Percentiles rank a stretch among this genome's conserved stretches.
These are phyloP conservation scores for Suhomyces panamericanus DNA, from an alignment of 1,139 yeast genomes.

Conservation along the genomic window DNA sequence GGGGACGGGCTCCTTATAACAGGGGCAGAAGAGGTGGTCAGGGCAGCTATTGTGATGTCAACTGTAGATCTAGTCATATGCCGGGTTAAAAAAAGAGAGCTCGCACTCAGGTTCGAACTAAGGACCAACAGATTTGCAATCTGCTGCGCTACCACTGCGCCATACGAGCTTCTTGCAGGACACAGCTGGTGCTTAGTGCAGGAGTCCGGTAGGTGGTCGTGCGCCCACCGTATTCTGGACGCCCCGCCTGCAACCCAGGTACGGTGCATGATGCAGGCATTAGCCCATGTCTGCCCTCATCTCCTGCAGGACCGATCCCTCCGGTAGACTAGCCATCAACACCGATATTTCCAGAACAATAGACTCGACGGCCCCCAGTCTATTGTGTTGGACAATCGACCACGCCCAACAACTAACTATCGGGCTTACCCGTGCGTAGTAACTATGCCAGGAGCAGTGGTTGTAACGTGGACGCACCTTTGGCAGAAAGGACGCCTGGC, in stretches of 20 bases:
- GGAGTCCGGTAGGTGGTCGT: background rate
- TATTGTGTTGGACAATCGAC: background rate
- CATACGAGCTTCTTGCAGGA: constrained; percentile 52
- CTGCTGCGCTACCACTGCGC: constrained; percentile 95
- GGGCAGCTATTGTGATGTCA: background rate
- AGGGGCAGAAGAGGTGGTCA: background rate
- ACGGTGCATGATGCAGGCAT: background rate
- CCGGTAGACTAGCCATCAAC: too few species aligned
- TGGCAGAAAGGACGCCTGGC: too few species aligned
- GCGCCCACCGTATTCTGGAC: background rate
- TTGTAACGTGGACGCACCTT: background rate
- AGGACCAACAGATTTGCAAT: constrained; percentile 90
- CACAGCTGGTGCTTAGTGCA: background rate
- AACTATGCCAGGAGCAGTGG: background rate
- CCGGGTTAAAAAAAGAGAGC: constrained; percentile 34
- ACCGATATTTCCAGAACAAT: constrained; percentile 1
- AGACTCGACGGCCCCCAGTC: background rate
- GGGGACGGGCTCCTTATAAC: background rate
- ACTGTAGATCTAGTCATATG: background rate
- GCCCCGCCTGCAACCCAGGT: background rate
- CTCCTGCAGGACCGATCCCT: too few species aligned
- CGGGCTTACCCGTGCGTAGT: background rate
- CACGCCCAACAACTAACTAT: background rate
- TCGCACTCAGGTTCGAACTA: constrained; percentile 83
- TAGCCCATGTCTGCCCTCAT: too few species aligned